Evolutionary conservation across 2,329 filamentous ascomycete genomes (phyloP).

Genomic region (Sporothrix phasma): DNA sequence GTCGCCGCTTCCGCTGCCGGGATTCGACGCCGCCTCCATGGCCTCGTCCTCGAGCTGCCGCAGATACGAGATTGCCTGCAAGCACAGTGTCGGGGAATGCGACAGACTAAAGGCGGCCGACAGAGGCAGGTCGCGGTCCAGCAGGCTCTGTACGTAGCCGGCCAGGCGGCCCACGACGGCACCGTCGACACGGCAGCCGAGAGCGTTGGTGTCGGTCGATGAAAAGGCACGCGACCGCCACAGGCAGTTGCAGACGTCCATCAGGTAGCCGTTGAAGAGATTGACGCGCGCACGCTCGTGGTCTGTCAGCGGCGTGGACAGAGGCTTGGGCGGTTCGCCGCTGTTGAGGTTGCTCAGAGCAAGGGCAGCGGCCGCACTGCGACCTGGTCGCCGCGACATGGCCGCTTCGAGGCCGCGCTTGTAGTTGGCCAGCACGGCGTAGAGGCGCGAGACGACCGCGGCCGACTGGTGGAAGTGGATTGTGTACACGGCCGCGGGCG

Average conservation of each 20-base stretch:
- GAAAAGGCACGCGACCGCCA: conserved; percentile 69
- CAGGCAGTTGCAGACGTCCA: conserved; percentile 77
- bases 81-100: conserved; percentile 46
- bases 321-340: not conserved
- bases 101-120: conserved; percentile 47
- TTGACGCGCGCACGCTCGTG: conserved; percentile 54
- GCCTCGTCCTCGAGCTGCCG: conserved; percentile 48
- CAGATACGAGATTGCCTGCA: conserved; percentile 46
- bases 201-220: conserved; percentile 50
- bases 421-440: conserved; percentile 58
- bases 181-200: conserved; percentile 41
- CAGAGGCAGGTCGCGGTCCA: conserved; percentile 40
- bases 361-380: conserved; percentile 3
- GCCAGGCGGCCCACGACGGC: conserved; percentile 36
- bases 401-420: conserved; percentile 64
- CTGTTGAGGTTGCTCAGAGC: not conserved
- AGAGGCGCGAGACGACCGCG: conserved; percentile 57
- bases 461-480: conserved; percentile 58
- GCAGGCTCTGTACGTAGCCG: conserved; percentile 35
- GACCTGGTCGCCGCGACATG: conserved; percentile 29
- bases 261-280: conserved; percentile 71
- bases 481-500: conserved; percentile 57
- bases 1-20: conserved; percentile 18
- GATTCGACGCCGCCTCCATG: conserved; percentile 25
- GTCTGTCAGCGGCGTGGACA: conserved; percentile 24